Base-by-base conservation (phyloP, 352 stramenopile genomes). In the Globisporangium abappressorium region DNA sequence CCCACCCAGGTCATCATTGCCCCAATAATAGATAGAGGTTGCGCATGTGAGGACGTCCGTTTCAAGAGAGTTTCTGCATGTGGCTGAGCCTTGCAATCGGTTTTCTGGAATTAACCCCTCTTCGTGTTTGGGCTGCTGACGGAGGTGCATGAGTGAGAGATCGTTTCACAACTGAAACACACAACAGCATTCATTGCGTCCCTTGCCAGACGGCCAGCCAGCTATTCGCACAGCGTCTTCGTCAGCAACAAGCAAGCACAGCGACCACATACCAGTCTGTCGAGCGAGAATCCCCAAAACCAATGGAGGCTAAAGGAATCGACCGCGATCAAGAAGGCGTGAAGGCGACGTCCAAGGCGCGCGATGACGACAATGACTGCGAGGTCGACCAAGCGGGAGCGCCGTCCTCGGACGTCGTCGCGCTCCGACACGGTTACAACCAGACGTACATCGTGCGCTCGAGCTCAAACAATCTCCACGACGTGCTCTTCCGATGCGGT, bases 401-500 rank as follows among this genome's bases (percentile, higher is more conserved):
- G 18, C 86, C 88, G 7, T 80, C 74, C 9, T 76, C 86, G 0
- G 82, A 90, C 30, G 66, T 94, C 41, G 81, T 96, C 51, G 87
- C 84, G 24, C 70, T 94, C 28, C 87, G 85, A n/a, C 79, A 96
- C 22, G 92, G 91, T 51, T 97, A 97, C 76, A 97, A 97, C 72
- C 92, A 97, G 68, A 97, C 93, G 26, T 98, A 98, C 76, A 84
- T 97, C 62, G 86, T 97, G 51, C 81, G 85, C 28, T 85, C 83
- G 36, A 86, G 81, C 68, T 79, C 80, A 14, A 84, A 68, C 60
- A 84, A 80, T 55, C 79, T 95, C 60, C 86, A 95, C 66, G 82
- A 97, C 56, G 92, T 97, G 62, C 85, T 98, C 63, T 98, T 98
- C 72, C 84, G 91, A 53, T 98, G 94, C 70, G 95, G 95, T 43